Base-by-base conservation (phyloP, 345 rosid species). In the Brassica cretica region DNA sequence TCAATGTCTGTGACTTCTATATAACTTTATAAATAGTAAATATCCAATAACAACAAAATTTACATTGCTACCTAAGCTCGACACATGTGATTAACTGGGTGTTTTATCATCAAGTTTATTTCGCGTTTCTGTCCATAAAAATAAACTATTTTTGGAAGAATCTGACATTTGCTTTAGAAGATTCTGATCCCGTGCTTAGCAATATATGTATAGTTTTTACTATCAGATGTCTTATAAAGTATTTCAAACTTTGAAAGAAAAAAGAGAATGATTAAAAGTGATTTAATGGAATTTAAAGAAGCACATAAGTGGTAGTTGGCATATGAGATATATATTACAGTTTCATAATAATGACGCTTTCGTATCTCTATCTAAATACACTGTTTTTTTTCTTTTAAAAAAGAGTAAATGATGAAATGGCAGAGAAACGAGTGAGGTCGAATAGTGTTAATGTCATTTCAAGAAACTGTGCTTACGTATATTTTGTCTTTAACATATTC, bases 111-210 rank as follows among this genome's bases (percentile, higher is more conserved):
- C 29, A 27, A 16, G 19, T 44, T 46, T 61, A 9, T n/a, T n/a
- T 49, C 4, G 61, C 60, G 27, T 39, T 65, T 55, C 72, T 72
- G 53, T 78, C 11, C 49, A 72, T 41, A 53, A 53, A 53, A n/a
- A 6, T 53, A 16, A 15, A 53, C 71, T 41, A 6, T 53, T 12
- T 44, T 27, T 7, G 82, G 79, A 44, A 74, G 59, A 69, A 1
- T 64, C 79, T 70, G 76, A 69, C 82, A 74, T 64, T 5, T 64
- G 67, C 82, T 80, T 74, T 80, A 55, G 67, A 80, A 80, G 79
- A 80, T 69, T 74, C 75, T 75, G 59, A 64, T 55, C 65, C 71
- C 79, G 63, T 69, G 78, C 76, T 75, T 74, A 64, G 41, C 56
- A 80, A 56, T 25, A 25, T n/a, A 68, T 2, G 56, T n/a, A 49